Evolutionary conservation across 2,329 filamentous ascomycete genomes (phyloP).

Genomic region (Xylogone sp.): DNA sequence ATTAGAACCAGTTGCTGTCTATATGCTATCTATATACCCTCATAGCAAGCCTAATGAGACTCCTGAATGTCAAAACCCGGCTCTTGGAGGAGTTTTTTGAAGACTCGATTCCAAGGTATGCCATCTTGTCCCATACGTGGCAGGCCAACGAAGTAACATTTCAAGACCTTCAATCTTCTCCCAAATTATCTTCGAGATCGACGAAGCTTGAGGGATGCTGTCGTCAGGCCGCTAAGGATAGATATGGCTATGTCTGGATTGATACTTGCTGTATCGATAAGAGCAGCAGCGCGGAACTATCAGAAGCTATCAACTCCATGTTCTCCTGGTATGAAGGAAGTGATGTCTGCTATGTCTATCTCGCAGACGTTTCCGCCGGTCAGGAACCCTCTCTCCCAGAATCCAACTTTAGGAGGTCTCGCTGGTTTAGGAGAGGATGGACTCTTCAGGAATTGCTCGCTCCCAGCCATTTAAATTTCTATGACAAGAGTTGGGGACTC

Average conservation of each 20-base stretch:
- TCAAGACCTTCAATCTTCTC: neutral
- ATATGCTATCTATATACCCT: too few species aligned
- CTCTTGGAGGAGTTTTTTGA: slow-evolving; percentile 12
- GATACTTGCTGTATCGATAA: slow-evolving; percentile 17
- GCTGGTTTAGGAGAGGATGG: slow-evolving; percentile 13
- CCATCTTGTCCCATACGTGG: neutral
- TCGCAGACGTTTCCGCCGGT: slow-evolving; percentile 4
- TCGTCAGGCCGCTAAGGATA: neutral
- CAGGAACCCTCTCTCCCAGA: too few species aligned
- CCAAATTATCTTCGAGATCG: too few species aligned
- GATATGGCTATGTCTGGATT: slow-evolving; percentile 6
- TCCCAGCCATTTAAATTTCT: too few species aligned
- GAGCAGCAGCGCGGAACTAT: slow-evolving; percentile 10
- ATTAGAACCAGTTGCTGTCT: too few species aligned
- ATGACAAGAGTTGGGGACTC: too few species aligned
- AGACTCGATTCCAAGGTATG: slow-evolving; percentile 2
- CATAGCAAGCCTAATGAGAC: too few species aligned
- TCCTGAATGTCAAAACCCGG: neutral
- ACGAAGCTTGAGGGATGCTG: slow-evolving; percentile 1
- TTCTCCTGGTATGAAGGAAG: slow-evolving; percentile 5
- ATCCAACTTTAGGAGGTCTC: slow-evolving; percentile 2
- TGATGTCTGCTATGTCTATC: slow-evolving; percentile 6
- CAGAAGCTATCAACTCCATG: slow-evolving; percentile 12
- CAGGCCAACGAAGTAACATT: neutral
- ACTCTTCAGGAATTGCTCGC: slow-evolving; percentile 11